Base-by-base conservation (phyloP, 169 alveolate genomes). In the Ophryocystis elektroscirrha region DNA sequence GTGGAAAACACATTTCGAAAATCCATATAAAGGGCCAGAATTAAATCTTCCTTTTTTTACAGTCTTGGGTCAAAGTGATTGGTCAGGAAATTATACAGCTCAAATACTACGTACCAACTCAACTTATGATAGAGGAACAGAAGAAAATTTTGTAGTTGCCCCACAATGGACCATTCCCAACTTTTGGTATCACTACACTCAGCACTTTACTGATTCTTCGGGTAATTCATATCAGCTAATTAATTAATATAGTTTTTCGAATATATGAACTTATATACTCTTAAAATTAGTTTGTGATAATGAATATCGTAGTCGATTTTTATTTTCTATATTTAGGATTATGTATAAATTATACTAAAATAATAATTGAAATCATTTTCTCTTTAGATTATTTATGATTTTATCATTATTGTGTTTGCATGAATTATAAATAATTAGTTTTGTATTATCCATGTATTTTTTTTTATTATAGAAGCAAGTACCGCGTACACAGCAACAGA, bases 91-190 rank as follows among this genome's bases (percentile, higher is more conserved):
- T 59, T 74, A 64, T 63, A 72, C 69, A 20, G 58, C 87, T 0
- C 69, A 72, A 57, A 50, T 66, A 45, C 61, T 61, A 36, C 56
- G 76, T 35, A 71, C 76, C 18, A 72, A 73, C 36, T 73, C 67
- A 30, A 59, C 66, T 26, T 75, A 69, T 47, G 2, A 24, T 48
- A 16, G 46, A 16, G 52, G 16, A 27, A 61, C 27, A 22, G 57
- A 69, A 23, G 46, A 7, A 9, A 70, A 38, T 5, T 23, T 57
- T 29, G 67, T 57, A 5, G 54, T 59, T 1, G 52, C 47, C 12
- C 91, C 91, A 4, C 69, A 80, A 48, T 75, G 87, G 82, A 79
- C 78, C 18, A 66, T 79, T 61, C 91, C 91, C 43, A 81, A 81
- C 63, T 81, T 78, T 70, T 81, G 89, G 89, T 81, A 76, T 51